Percentiles rank a stretch among this genome's conserved stretches.
These are phyloP conservation scores for Westerdykella sp. DNA, from an alignment of 2,329 filamentous ascomycete species.

Conservation along the genomic window DNA sequence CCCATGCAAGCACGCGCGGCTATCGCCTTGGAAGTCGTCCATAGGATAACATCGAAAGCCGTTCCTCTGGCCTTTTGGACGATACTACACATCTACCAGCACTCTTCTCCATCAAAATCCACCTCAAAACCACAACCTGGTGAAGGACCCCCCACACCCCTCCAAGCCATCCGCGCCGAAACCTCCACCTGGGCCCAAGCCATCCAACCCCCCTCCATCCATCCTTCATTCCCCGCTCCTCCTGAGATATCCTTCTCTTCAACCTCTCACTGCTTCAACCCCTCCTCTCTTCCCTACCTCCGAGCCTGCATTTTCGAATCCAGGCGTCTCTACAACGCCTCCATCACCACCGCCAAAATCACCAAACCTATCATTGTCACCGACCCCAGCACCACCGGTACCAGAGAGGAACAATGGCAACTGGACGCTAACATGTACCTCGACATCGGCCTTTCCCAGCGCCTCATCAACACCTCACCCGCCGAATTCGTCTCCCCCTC, in stretches of 20 bases:
- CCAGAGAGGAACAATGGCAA: slow-evolving; percentile 21
- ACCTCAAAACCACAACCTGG: slow-evolving; percentile 2
- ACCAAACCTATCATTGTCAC: slow-evolving; percentile 17
- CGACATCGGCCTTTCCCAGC: slow-evolving; percentile 26
- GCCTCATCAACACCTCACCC: slow-evolving; percentile 26
- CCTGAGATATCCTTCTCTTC: slow-evolving; percentile 25
- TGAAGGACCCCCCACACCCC: slow-evolving; percentile 8
- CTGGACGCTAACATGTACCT: slow-evolving; percentile 22
- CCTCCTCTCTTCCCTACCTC: slow-evolving; percentile 20
- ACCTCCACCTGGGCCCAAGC: slow-evolving; percentile 27
- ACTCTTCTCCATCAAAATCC: slow-evolving; percentile 6
- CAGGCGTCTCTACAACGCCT: slow-evolving; percentile 24
- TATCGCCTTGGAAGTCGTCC: slow-evolving; percentile 24
- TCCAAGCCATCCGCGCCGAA: slow-evolving; percentile 23
- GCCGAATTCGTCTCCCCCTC: slow-evolving; percentile 16
- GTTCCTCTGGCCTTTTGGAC: slow-evolving; percentile 33
- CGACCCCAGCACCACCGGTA: slow-evolving; percentile 12
- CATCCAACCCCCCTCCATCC: slow-evolving; percentile 31
- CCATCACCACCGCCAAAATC: slow-evolving; percentile 15
- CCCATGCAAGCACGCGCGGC: slow-evolving; percentile 24
- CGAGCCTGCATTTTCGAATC: slow-evolving; percentile 28
- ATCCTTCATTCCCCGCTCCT: slow-evolving; percentile 32
- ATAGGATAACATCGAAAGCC: slow-evolving; percentile 23
- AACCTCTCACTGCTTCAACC: slow-evolving; percentile 5
- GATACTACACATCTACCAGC: slow-evolving; percentile 22